These are phyloP conservation scores for Kwoniella shivajii DNA, from an alignment of 1,284 basidiomycete species.

Conservation along the genomic window DNA sequence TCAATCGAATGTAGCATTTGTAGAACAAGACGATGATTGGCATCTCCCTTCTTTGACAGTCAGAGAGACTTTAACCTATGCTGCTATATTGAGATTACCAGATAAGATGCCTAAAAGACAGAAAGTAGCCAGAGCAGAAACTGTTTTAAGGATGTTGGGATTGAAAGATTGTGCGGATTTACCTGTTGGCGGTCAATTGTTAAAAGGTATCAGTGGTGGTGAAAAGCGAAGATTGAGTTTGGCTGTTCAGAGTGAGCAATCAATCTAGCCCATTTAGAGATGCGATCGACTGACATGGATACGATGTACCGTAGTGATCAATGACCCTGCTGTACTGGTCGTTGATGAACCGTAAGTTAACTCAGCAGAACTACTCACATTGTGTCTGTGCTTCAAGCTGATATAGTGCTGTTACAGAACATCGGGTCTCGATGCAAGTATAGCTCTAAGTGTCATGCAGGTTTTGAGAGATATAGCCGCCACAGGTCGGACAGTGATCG, in stretches of 20 bases:
- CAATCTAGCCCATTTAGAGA: background rate
- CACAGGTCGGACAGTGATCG: constrained; percentile 60
- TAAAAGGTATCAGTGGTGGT: constrained; percentile 61
- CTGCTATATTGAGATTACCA: constrained; percentile 58
- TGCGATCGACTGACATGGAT: background rate
- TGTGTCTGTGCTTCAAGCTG: background rate
- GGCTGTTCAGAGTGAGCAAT: constrained; percentile 56
- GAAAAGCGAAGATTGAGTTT: constrained; percentile 61
- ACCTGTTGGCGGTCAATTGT: constrained; percentile 59
- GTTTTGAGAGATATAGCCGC: constrained; percentile 58
- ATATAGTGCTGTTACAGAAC: constrained; percentile 26
- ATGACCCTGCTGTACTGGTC: constrained; percentile 57
- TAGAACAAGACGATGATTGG: constrained; percentile 61
- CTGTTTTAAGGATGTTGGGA: constrained; percentile 58
- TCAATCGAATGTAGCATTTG: constrained; percentile 57
- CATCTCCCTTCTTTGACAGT: constrained; percentile 58
- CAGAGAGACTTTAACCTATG: constrained; percentile 56
- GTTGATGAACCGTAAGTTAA: constrained; percentile 54
- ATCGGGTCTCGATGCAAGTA: constrained; percentile 59
- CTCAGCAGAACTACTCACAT: no score
- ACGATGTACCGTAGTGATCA: constrained; percentile 45
- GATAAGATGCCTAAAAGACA: constrained; percentile 53
- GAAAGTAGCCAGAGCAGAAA: constrained; percentile 58
- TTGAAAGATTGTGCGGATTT: constrained; percentile 60
- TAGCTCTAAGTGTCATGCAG: constrained; percentile 55